phyloP scores from a whole-genome alignment of 2,329 filamentous ascomycete genomes.

The Ophioceras dolichostomum region DNA sequence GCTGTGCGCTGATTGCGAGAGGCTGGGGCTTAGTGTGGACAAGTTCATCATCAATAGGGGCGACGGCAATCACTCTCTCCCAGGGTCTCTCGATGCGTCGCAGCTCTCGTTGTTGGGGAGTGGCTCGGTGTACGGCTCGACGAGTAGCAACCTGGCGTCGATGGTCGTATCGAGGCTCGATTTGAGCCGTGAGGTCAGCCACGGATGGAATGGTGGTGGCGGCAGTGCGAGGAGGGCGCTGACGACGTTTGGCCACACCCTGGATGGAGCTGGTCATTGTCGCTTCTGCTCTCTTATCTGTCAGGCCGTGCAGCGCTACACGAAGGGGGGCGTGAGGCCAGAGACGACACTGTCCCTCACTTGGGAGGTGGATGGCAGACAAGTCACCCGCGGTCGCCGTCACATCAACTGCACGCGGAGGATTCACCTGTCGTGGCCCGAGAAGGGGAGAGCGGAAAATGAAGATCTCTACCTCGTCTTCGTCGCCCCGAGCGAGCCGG shows the following conservation, averaged over 20 bases:
- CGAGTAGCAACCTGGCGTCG: background rate
- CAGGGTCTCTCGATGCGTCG: too few relatives aligned
- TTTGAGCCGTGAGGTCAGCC: too few relatives aligned
- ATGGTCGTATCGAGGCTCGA: background rate
- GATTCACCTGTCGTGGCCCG: background rate
- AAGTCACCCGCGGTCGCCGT: background rate
- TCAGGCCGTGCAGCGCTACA: background rate
- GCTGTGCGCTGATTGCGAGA: background rate
- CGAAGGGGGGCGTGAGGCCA: background rate
- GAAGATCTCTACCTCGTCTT: background rate
- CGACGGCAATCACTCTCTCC: too few relatives aligned
- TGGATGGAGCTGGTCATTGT: background rate
- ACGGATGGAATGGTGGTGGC: too few relatives aligned
- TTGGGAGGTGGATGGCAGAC: background rate
- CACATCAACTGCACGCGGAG: background rate
- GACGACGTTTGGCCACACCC: background rate
- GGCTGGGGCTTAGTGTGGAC: background rate
- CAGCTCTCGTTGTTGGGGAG: background rate
- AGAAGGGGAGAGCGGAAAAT: background rate
- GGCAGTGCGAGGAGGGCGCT: background rate
- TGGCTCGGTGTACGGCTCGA: background rate
- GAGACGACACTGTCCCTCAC: background rate
- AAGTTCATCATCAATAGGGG: background rate
- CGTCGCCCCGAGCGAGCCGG: background rate
- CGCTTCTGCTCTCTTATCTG: background rate